These are phyloP conservation scores for Aegilops tauschii DNA, from an alignment of 176 grass and related monocot genomes.

Conservation along the genomic window DNA sequence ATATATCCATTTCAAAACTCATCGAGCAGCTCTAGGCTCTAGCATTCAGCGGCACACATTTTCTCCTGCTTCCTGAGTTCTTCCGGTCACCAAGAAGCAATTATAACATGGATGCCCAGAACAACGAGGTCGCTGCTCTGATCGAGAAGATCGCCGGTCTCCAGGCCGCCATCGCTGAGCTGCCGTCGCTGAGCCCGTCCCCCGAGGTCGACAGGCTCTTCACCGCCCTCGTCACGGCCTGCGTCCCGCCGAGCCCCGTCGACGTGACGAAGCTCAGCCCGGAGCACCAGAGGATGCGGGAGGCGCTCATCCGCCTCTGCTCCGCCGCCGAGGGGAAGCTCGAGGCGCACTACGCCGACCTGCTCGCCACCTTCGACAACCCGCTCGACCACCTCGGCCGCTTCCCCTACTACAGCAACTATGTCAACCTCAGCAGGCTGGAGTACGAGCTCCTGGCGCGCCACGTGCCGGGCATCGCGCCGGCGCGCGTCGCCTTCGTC, in stretches of 20 bases:
- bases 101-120: conserved; percentile 31
- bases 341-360: conserved; percentile 71
- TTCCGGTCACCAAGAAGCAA: neutral
- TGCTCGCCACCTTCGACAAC: conserved; percentile 61
- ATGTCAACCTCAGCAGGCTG: conserved; percentile 67
- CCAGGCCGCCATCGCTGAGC: conserved; percentile 44
- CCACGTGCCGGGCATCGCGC: conserved; percentile 28
- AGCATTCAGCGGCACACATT: neutral
- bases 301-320: conserved; percentile 61
- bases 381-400: conserved; percentile 62
- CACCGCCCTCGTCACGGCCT: conserved; percentile 63
- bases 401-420: conserved; percentile 86
- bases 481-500: conserved; percentile 48
- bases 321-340: conserved; percentile 61
- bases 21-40: neutral
- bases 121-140: conserved; percentile 42
- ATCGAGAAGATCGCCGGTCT: conserved; percentile 54
- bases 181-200: conserved; percentile 57
- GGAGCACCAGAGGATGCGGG: conserved; percentile 49
- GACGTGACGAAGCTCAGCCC: conserved; percentile 58
- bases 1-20: neutral
- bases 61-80: neutral
- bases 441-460: conserved; percentile 61
- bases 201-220: conserved; percentile 56
- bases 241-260: conserved; percentile 59